Percentiles rank a stretch among this genome's conserved stretches.
Conservation (phyloP, 2,329 filamentous ascomycete species). For the Pseudomassariella vexata region DNA sequence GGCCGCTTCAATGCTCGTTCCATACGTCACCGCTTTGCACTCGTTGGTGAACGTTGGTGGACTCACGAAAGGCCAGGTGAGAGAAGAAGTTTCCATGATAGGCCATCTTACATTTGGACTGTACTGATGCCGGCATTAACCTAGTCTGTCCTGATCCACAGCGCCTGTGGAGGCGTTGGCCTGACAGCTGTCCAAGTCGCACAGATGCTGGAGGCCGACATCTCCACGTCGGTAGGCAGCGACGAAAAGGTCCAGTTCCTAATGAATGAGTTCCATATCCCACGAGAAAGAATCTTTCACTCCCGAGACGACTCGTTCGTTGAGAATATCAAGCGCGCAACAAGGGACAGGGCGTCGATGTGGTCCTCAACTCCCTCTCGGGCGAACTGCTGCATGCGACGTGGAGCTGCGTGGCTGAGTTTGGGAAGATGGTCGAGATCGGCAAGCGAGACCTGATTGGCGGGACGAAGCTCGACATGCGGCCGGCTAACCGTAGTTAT, state of each 20-base stretch:
- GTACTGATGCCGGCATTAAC: no score
- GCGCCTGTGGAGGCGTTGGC: constrained; percentile 10
- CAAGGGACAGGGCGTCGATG: constrained; percentile 3
- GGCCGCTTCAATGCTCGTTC: constrained; percentile 1
- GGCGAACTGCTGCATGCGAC: constrained; percentile 1
- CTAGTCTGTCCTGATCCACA: constrained; percentile 9
- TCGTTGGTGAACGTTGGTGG: constrained; percentile 1
- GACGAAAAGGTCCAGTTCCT: constrained; percentile 18
- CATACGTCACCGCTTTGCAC: constrained; percentile 1
- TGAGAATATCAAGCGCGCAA: constrained; percentile 8
- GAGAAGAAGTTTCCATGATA: no score
- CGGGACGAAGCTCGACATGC: constrained; percentile 1
- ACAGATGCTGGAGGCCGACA: constrained; percentile 7
- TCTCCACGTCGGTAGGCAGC: constrained; percentile 20
- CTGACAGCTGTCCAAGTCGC: constrained; percentile 2
- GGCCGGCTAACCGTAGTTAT: no score
- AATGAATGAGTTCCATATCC: constrained; percentile 15
- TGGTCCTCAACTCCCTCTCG: constrained; percentile 2
- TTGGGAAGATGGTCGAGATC: constrained; percentile 11
- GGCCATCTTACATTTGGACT: no score
- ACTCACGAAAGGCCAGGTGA: constrained; percentile 1
- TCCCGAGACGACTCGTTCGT: constrained; percentile 9
- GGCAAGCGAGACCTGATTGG: constrained; percentile 10
- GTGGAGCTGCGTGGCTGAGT: constrained; percentile 11
- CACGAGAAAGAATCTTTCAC: constrained; percentile 14